Percentiles rank a stretch among this genome's conserved stretches.
Evolutionary conservation across 441 rosid species (phyloP).

Genomic region (Gossypium laxum): DNA sequence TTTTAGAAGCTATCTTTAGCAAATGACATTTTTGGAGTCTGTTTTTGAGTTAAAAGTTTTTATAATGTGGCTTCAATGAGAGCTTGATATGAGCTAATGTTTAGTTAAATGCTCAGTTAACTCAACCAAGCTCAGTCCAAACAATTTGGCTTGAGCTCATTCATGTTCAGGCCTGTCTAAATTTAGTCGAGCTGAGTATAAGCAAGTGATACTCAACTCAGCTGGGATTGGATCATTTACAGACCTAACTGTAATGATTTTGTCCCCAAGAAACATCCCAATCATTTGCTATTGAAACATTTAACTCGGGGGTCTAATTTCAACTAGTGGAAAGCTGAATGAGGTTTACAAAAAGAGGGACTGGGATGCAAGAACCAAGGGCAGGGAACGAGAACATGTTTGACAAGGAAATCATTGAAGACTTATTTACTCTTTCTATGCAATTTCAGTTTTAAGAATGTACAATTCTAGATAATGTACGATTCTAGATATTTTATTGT

Average conservation of each 20-base stretch:
- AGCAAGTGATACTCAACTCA: not conserved
- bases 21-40: not conserved
- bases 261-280: not conserved
- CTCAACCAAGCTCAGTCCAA: not conserved
- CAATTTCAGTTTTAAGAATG: not conserved
- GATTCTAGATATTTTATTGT: not conserved
- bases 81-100: not conserved
- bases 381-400: not conserved
- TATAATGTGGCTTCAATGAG: not conserved
- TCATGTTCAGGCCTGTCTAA: not conserved
- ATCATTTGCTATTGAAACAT: not conserved
- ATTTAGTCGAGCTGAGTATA: not conserved
- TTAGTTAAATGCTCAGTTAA: not conserved
- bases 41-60: not conserved
- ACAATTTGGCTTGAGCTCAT: not conserved
- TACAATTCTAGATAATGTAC: not conserved
- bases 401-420: not conserved
- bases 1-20: not conserved
- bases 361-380: not conserved
- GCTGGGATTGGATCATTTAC: not conserved
- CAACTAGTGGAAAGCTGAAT: not conserved
- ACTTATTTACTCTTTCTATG: conserved; percentile 1
- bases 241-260: not conserved
- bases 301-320: not conserved
- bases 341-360: not conserved